Evolutionary conservation across 2,329 filamentous ascomycete genomes (phyloP).

Genomic region (Botryotinia narcissicola): DNA sequence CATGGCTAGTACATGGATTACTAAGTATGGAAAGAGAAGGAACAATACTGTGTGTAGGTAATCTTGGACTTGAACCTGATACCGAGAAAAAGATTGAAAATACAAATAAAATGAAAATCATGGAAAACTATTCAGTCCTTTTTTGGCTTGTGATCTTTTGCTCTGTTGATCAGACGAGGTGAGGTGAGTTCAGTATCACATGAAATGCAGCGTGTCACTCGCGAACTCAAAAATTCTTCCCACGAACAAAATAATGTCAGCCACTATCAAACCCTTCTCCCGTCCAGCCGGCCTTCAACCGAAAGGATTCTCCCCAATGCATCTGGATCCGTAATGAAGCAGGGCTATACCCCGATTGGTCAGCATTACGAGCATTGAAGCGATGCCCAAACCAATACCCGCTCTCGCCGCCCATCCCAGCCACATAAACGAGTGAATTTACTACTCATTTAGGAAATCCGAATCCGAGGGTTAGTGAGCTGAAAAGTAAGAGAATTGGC

Average conservation of each 20-base stretch:
- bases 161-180: background rate
- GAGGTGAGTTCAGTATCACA: background rate
- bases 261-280: background rate
- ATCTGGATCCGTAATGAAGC: background rate
- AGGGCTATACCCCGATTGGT: conserved; percentile 3
- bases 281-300: background rate
- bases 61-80: conserved; percentile 12
- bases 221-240: background rate
- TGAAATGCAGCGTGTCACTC: background rate
- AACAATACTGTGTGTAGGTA: conserved; percentile 9
- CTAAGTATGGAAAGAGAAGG: background rate
- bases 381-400: conserved; percentile 6
- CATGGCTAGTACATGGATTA: conserved; percentile 15
- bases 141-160: background rate
- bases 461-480: background rate
- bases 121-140: background rate
- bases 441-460: conserved; percentile 10
- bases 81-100: conserved; percentile 7
- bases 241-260: background rate
- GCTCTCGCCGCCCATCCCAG: background rate
- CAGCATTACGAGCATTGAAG: background rate
- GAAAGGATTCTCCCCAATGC: background rate
- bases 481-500: background rate
- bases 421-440: background rate
- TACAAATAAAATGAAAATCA: conserved; percentile 1